Base-by-base conservation (phyloP, 176 grass and related monocot species). In the Guadua angustifolia region DNA sequence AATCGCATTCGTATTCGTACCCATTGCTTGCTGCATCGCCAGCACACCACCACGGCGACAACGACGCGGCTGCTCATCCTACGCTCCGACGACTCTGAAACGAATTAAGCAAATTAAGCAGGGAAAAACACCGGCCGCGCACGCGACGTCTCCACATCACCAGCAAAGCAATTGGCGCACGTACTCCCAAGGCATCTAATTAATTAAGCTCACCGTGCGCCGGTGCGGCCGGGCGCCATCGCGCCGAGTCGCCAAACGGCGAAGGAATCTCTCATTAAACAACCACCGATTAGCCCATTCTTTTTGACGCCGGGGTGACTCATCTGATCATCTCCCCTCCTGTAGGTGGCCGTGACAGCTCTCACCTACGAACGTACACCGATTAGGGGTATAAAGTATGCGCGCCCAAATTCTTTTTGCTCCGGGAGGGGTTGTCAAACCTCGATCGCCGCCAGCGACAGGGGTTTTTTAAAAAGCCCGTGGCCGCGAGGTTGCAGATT, bases 311-410 rank as follows among this genome's bases (percentile, higher is more conserved):
- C 15, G 29, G 16, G 45, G 26, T 74, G 70, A 4, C 70, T 32
- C 69, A 40, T 40, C 39, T 8, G 39, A 40, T 40, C 39, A 40
- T 40, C 9, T 13, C 4, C 2, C 45, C 56, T 21, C 21, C 74
- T 79, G n/a, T 86, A 86, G 69, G 77, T 46, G 59, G 57, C 84
- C 84, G 84, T 86, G 84, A 80, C 77, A 63, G 39, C 38, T 21
- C 51, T 18, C 44, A n/a, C 51, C 50, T 19, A 4, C 11, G 4
- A 50, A 67, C 9, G 49, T 33, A 39, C 78, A 22, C 47, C 29
- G 26, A 33, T 40, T 39, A 24, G 50, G 5, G n/a, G 4, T 46
- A 63, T 26, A 77, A 77, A 60, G 2, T 18, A 63, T 64, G 24
- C 29, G 44, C 61, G 18, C 19, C 49, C 9, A 73, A 79, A 64